phyloP scores from a whole-genome alignment of 768 basidiomycete genomes.

The Baorangia bicolor region DNA sequence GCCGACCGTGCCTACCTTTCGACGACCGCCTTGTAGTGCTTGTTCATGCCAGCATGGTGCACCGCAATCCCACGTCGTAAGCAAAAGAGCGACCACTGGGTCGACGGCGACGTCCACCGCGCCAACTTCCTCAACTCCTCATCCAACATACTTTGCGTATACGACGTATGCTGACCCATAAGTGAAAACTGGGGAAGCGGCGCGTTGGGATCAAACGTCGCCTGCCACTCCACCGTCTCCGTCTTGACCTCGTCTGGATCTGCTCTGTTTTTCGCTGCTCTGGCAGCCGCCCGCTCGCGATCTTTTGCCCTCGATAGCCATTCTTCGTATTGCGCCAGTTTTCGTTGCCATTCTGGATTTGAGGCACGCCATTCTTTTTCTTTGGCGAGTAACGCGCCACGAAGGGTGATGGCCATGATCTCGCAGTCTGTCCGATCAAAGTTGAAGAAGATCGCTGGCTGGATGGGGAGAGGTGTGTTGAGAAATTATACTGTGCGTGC shows the following conservation, averaged over 20 bases:
- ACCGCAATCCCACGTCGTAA: slow-evolving; percentile 63
- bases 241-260: slow-evolving; percentile 26
- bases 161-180: slow-evolving; percentile 41
- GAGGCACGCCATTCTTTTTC: slow-evolving; percentile 51
- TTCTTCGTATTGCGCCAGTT: slow-evolving; percentile 48
- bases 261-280: slow-evolving; percentile 39
- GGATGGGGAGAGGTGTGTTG: background rate
- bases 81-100: slow-evolving; percentile 49
- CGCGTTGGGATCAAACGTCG: slow-evolving; percentile 54
- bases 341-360: slow-evolving; percentile 49
- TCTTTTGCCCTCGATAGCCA: slow-evolving; percentile 50
- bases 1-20: slow-evolving; percentile 46
- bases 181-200: slow-evolving; percentile 64
- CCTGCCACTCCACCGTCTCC: slow-evolving; percentile 45
- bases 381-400: slow-evolving; percentile 35
- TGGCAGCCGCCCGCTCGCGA: slow-evolving; percentile 45
- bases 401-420: slow-evolving; percentile 43
- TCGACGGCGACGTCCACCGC: slow-evolving; percentile 32
- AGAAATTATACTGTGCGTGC: background rate
- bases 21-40: slow-evolving; percentile 52
- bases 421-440: slow-evolving; percentile 65
- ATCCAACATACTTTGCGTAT: slow-evolving; percentile 47
- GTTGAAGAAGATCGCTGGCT: slow-evolving; percentile 70
- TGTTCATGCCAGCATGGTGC: slow-evolving; percentile 72
- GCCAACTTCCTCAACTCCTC: slow-evolving; percentile 44